A percentile compares a stretch with the other conserved stretches of the same genome.
These are phyloP conservation scores for Elsinoe ampelina DNA, from an alignment of 2,329 filamentous ascomycete genomes.

Conservation along the genomic window DNA sequence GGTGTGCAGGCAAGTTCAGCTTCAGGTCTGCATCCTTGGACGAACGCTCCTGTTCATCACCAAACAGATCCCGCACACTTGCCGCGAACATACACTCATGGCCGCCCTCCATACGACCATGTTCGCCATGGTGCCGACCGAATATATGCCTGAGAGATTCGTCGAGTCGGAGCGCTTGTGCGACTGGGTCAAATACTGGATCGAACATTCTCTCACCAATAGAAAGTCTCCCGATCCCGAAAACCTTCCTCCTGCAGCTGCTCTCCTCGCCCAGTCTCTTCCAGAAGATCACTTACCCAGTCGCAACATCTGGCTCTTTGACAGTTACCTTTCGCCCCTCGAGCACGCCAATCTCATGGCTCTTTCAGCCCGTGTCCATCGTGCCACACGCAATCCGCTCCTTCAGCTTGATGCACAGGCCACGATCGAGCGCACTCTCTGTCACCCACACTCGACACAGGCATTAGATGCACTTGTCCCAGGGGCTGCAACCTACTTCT, in stretches of 20 bases:
- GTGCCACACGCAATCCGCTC: conserved; percentile 3
- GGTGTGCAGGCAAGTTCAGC: conserved; percentile 10
- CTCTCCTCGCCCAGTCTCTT: conserved; percentile 11
- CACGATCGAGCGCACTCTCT: conserved; percentile 9
- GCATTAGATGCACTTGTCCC: conserved; percentile 5
- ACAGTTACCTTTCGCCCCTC: conserved; percentile 8
- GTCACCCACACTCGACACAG: neutral
- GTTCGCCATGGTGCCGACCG: conserved; percentile 11
- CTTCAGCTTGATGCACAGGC: conserved; percentile 12
- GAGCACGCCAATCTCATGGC: conserved; percentile 12
- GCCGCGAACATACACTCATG: conserved; percentile 13
- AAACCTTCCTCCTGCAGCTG: conserved; percentile 1
- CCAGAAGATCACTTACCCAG: conserved; percentile 10
- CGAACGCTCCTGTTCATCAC: conserved; percentile 12
- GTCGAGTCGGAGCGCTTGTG: neutral
- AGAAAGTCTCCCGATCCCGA: conserved; percentile 9
- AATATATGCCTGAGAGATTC: conserved; percentile 11
- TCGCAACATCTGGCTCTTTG: conserved; percentile 13
- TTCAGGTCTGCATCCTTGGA: conserved; percentile 11
- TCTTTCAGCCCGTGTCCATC: conserved; percentile 11
- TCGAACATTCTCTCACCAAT: conserved; percentile 12
- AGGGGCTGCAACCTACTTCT: conserved; percentile 1
- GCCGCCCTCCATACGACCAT: conserved; percentile 6
- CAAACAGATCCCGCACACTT: conserved; percentile 10
- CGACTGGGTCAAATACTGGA: conserved; percentile 10